Percentiles rank a stretch among this genome's conserved stretches.
Evolutionary conservation across 2,329 filamentous ascomycete genomes (phyloP).

Genomic region (Lojkania enalia): DNA sequence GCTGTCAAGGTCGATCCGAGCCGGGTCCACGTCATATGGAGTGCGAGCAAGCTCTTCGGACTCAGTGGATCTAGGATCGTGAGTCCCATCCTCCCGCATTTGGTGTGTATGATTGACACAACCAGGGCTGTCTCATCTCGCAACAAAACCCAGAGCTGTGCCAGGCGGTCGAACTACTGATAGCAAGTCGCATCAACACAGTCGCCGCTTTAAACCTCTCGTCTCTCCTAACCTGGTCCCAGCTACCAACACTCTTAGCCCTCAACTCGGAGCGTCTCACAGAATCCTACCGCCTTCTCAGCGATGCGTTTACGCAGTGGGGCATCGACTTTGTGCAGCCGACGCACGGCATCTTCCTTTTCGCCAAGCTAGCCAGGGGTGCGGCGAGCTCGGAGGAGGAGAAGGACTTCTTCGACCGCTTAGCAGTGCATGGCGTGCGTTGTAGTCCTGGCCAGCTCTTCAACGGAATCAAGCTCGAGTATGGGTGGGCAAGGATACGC

Average conservation of each 20-base stretch:
- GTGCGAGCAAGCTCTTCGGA: conserved; percentile 36
- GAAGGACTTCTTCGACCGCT: conserved; percentile 18
- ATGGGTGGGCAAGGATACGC: conserved; percentile 34
- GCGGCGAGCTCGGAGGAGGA: conserved; percentile 22
- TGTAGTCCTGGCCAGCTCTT: conserved; percentile 23
- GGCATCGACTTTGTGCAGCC: conserved; percentile 26
- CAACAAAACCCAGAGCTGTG: conserved; percentile 33
- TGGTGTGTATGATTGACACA: not conserved
- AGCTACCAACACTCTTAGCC: conserved; percentile 30
- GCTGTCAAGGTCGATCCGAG: conserved; percentile 39
- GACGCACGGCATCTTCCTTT: conserved; percentile 34
- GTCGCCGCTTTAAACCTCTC: conserved; percentile 25
- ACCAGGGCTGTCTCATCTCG: conserved; percentile 35
- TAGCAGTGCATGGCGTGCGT: conserved; percentile 23
- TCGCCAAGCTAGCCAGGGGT: conserved; percentile 19
- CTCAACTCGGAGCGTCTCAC: conserved; percentile 30
- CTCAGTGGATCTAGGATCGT: conserved; percentile 33
- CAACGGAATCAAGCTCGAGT: conserved; percentile 31
- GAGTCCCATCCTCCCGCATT: conserved; percentile 11
- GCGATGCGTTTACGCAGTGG: conserved; percentile 15
- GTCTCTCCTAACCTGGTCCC: conserved; percentile 28
- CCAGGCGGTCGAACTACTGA: conserved; percentile 21
- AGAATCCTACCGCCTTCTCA: conserved; percentile 23
- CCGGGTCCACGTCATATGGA: conserved; percentile 38
- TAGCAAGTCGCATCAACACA: conserved; percentile 21